These are phyloP conservation scores for Pythium plurisporium DNA, from an alignment of 352 stramenopile genomes.

Conservation along the genomic window DNA sequence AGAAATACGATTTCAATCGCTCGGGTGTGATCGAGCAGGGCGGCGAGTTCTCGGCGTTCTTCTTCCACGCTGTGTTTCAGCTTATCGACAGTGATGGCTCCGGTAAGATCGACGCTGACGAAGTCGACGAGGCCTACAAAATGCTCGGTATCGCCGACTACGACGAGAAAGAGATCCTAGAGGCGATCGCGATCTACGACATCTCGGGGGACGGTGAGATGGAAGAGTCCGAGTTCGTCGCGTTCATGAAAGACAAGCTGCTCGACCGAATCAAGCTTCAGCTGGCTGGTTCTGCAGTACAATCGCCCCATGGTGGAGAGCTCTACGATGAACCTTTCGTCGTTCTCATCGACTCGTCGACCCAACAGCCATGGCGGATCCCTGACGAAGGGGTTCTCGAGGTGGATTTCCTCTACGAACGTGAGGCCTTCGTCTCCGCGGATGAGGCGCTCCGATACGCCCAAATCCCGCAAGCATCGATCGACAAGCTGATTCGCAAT, in stretches of 20 bases:
- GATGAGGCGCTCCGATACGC: constrained; percentile 49
- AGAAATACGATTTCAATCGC: constrained; percentile 47
- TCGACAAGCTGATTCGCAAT: constrained; percentile 74
- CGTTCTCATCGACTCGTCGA: constrained; percentile 43
- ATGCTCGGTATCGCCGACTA: constrained; percentile 61
- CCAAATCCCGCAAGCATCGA: constrained; percentile 60
- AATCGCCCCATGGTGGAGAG: background rate
- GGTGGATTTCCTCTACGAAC: constrained; percentile 78
- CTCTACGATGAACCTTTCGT: constrained; percentile 9
- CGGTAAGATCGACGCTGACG: constrained; percentile 71
- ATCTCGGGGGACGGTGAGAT: constrained; percentile 75
- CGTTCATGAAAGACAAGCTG: constrained; percentile 69
- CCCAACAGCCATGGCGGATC: constrained; percentile 60
- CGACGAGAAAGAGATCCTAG: constrained; percentile 54
- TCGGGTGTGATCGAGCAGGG: constrained; percentile 44
- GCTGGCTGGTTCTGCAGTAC: constrained; percentile 4
- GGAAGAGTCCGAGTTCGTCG: constrained; percentile 77
- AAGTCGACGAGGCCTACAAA: constrained; percentile 69
- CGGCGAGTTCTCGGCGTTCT: constrained; percentile 56
- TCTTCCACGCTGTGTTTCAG: constrained; percentile 74
- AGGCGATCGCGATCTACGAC: constrained; percentile 67
- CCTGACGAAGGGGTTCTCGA: constrained; percentile 58
- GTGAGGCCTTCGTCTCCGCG: constrained; percentile 53
- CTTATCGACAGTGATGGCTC: constrained; percentile 70
- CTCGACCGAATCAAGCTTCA: constrained; percentile 58